Evolutionary conservation across 2,329 filamentous ascomycete genomes (phyloP).

Genomic region (Talaromyces sp.): DNA sequence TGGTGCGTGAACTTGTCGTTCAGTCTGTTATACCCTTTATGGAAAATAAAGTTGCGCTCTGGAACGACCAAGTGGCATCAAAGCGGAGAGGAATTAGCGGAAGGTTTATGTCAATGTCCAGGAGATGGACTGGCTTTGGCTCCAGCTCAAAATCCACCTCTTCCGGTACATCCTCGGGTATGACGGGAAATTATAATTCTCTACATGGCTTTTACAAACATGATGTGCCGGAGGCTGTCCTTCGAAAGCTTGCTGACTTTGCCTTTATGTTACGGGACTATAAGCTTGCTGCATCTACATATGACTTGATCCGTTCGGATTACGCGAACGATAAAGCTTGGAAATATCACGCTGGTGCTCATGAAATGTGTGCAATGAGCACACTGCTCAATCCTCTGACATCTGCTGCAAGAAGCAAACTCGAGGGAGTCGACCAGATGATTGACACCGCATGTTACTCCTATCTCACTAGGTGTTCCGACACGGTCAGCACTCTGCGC

Average conservation of each 20-base stretch:
- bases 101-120: constrained; percentile 89
- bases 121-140: constrained; percentile 83
- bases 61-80: constrained; percentile 97
- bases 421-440: constrained; percentile 80
- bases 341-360: constrained; percentile 88
- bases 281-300: constrained; percentile 87
- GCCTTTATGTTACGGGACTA: constrained; percentile 96
- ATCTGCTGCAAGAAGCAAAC: constrained; percentile 69
- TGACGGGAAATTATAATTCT: constrained; percentile 68
- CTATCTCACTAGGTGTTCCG: constrained; percentile 79
- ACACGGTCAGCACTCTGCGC: constrained; percentile 75
- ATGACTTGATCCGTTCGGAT: constrained; percentile 83
- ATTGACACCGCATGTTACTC: constrained; percentile 89
- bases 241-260: constrained; percentile 92
- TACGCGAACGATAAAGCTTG: constrained; percentile 96
- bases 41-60: constrained; percentile 85
- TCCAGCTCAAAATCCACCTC: constrained; percentile 59
- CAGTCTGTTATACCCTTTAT: constrained; percentile 94
- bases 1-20: constrained; percentile 90
- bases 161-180: constrained; percentile 42
- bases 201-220: constrained; percentile 76
- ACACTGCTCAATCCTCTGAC: constrained; percentile 72
- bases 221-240: constrained; percentile 80
- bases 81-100: constrained; percentile 83
- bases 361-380: constrained; percentile 90